Evolutionary conservation across 805 yeast species (phyloP), one percentile per base, ranked within the genome.

Genomic region (Barnettozyma vustinii): DNA sequence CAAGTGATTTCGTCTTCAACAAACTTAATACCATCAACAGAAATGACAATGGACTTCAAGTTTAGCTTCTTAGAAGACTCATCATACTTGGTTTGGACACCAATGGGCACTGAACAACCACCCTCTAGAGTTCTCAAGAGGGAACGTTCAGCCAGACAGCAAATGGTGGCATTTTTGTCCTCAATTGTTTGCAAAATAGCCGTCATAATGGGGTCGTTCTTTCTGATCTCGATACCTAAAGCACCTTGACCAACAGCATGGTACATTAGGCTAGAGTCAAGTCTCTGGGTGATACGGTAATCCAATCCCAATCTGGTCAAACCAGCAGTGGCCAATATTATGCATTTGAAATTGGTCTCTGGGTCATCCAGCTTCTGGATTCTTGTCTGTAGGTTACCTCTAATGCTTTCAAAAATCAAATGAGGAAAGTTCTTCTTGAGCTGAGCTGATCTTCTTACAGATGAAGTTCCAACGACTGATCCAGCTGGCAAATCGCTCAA

Each of bases 221-320:
- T 76, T 58, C 95, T 77, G 56, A 92, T 87, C 69, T 94, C 99
- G 25, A 94, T 72, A 18, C 98, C 99, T 41, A 94, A 69, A 0
- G 98, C 98, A 54, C 99, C 99, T 71, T 94, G 99, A n/a, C 99
- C 99, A 42, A 94, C 97, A 1, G 99, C 97, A 64, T 92, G 87
- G 63, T 82, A 85, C 96, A 92, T 87, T 48, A 84, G 87, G 32
- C 87, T 85, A 5, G 81, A 75, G 48, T 83, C 80, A 53, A 94
- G 73, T 55, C 73, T 76, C 53, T 77, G 73, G 6, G 96, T 82
- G 62, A 94, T 89, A 65, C 97, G 74, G 56, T 80, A 65, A n/a
- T 77, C 81, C 46, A 91, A 69, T 12, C 83, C 86, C 40, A 85
- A 69, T 56, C 99, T 79, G 20, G 79, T 71, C 50, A 94, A 74